phyloP scores from a whole-genome alignment of 495 filamentous ascomycete species.

The Rhypophila decipiens region DNA sequence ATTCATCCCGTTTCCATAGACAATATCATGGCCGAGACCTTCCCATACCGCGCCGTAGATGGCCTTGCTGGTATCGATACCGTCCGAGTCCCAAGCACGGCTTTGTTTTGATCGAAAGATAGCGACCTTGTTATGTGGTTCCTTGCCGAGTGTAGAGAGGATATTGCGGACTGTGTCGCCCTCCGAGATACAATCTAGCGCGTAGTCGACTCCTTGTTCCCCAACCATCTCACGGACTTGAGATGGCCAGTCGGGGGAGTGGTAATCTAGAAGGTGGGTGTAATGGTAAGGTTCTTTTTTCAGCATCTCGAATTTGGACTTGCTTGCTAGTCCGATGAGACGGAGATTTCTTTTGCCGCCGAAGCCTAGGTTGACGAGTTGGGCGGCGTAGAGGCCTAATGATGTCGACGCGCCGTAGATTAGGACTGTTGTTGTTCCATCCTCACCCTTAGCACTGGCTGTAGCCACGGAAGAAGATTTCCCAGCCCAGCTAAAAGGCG shows the following conservation, averaged over 20 bases:
- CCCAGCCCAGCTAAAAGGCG: slow-evolving; percentile 22
- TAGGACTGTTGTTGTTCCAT: slow-evolving; percentile 15
- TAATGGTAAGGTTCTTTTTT: slow-evolving; percentile 29
- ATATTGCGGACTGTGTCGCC: slow-evolving; percentile 18
- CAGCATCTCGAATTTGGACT: slow-evolving; percentile 16
- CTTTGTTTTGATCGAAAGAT: slow-evolving; percentile 26
- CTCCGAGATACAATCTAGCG: slow-evolving; percentile 37
- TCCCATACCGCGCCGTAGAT: slow-evolving; percentile 40
- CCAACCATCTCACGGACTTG: slow-evolving; percentile 34
- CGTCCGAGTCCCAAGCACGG: slow-evolving; percentile 21
- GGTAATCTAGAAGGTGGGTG: slow-evolving; percentile 52
- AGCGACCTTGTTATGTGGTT: slow-evolving; percentile 14
- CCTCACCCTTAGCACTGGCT: neutral
- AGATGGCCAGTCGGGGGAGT: slow-evolving; percentile 45
- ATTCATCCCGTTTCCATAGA: slow-evolving; percentile 15
- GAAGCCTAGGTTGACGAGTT: slow-evolving; percentile 19
- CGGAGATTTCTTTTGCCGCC: slow-evolving; percentile 13
- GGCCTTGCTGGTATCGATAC: slow-evolving; percentile 18
- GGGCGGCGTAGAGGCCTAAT: slow-evolving; percentile 32
- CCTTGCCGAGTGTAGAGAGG: slow-evolving; percentile 5
- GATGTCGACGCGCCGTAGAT: slow-evolving; percentile 39
- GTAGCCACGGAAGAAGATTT: too few species aligned
- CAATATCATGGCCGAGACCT: slow-evolving; percentile 30
- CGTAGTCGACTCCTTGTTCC: slow-evolving; percentile 19
- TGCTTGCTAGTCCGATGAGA: slow-evolving; percentile 30